Evolutionary conservation across 2,329 filamentous ascomycete genomes (phyloP), one percentile per base, ranked within the genome.

Genomic region (Ilyonectria destructans): DNA sequence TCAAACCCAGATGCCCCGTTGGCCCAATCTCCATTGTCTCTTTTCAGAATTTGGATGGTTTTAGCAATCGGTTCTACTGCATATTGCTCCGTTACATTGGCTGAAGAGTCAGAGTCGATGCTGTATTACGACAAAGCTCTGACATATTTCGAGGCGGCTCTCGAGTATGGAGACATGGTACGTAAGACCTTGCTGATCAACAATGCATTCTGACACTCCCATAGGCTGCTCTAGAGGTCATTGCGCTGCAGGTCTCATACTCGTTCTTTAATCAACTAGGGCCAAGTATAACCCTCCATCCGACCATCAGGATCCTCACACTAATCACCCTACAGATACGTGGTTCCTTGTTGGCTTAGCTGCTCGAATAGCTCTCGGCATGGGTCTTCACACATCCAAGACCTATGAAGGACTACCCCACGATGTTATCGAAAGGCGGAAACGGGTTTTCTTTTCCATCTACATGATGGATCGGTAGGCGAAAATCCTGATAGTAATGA

Each of bases 31-130:
- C 78, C 82, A 1, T 70, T 82, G 2, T 78, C 74, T 58, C 68
- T 80, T 7, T 85, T 84, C 64, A 77, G 80, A 21, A 78, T 85
- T n/a, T 86, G 84, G 84, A 86, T 86, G 82, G 80, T 86, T 2
- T 74, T 86, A 3, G 84, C 84, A 6, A 85, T 85, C 31, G 84
- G 84, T 1, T 83, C 84, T 0, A 85, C 84, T 0, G 80, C 84
- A 0, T 80, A 82, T 66, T 85, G 76, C 7, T 84, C 84, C 0
- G 80, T 86, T 1, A 79, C 81, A 0, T 69, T 85, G 61, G 75
- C 77, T 2, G 84, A 85, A 23, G 84, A 85, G 67, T 80, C 80
- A 0, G 82, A 85, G 60, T 81, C 82, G 0, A 77, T 80, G 55
- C 64, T 79, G 3, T 84, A 82, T 57, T 86, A 82, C 68, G 84